Evolutionary conservation across 441 rosid genomes (phyloP), one percentile per base, ranked within the genome.

Genomic region (Bocquillonia castaneifolia): DNA sequence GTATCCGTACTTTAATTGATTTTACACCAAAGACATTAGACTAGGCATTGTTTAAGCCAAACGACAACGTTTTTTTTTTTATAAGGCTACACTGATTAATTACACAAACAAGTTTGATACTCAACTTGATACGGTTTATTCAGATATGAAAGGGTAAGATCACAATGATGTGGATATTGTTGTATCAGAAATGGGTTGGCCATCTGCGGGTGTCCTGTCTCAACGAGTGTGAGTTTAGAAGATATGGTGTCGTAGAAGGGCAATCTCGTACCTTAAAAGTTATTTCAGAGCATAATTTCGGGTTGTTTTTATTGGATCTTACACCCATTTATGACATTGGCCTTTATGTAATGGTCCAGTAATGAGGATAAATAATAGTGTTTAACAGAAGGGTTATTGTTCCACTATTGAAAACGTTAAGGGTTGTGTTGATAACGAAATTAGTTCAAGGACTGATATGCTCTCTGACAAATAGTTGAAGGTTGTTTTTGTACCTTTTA

Each of bases 121-220:
- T 6, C 92, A 88, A 81, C 79, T 90, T 40, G 97, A 90, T 28
- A 90, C 91, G 12, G 88, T 90, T 18, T 83, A 81, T 71, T 72
- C 84, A 1, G 92, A 92, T 4, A 90, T 90, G 94, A 86, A 88
- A 75, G 71, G 76, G 45, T 53, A 86, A 25, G 91, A 88, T 12
- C 86, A 82, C 52, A 88, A 60, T 4, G 88, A 83, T 37, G 92
- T 90, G 69, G 86, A 84, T 10, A 82, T 90, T 45, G 80, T 82
- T 14, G 91, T 90, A 70, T 92, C 87, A n/a, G 95, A 91, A 66
- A 91, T 95, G 23, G 97, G 97, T 13, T 88, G 95, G 95, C 90
- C 97, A 0, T 86, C 92, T 0, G 87, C 65, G 15, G 91, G 94
- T 20, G 94, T 84, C 64, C 82, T 81, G 74, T 72, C 56, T 32